Conservation (phyloP, 2,329 filamentous ascomycete genomes). For the Hyphodiscus sp. region DNA sequence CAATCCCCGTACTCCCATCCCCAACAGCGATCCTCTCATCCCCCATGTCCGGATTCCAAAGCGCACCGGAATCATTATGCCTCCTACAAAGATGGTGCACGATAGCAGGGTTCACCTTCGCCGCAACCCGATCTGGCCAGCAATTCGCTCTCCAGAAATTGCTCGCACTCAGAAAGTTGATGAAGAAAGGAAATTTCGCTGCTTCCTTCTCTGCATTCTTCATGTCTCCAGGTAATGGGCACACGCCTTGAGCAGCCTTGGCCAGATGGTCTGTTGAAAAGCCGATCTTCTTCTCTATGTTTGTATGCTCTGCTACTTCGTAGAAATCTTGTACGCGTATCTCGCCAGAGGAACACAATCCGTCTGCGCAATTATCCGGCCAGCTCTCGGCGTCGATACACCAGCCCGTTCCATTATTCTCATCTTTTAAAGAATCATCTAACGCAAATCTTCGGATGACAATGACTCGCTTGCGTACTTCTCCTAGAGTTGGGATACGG, state of each 20-base stretch:
- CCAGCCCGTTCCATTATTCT: constrained; percentile 45
- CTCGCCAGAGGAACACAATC: constrained; percentile 60
- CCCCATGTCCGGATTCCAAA: constrained; percentile 24
- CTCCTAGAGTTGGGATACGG: constrained; percentile 69
- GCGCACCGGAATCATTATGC: constrained; percentile 37
- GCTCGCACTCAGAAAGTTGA: constrained; percentile 87
- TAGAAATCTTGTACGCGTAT: constrained; percentile 94
- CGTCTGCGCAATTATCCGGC: constrained; percentile 84
- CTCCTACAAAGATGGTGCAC: constrained; percentile 54
- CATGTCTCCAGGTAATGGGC: constrained; percentile 37
- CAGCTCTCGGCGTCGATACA: constrained; percentile 61
- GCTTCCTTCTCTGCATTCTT: constrained; percentile 14
- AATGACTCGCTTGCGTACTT: constrained; percentile 75
- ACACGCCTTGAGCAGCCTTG: constrained; percentile 53
- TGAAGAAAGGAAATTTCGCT: constrained; percentile 55
- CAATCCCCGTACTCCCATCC: constrained; percentile 75
- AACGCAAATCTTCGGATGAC: constrained; percentile 75
- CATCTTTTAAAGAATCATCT: constrained; percentile 45
- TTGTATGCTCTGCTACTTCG: constrained; percentile 68
- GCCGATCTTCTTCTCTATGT: constrained; percentile 74
- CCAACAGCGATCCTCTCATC: constrained; percentile 41
- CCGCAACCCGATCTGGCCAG: constrained; percentile 91
- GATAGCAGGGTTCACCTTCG: constrained; percentile 74
- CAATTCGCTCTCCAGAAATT: constrained; percentile 91
- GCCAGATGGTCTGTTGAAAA: constrained; percentile 70